phyloP scores from a whole-genome alignment of 2,329 filamentous ascomycete genomes.

The Aspergillus oerlinghausenensis region DNA sequence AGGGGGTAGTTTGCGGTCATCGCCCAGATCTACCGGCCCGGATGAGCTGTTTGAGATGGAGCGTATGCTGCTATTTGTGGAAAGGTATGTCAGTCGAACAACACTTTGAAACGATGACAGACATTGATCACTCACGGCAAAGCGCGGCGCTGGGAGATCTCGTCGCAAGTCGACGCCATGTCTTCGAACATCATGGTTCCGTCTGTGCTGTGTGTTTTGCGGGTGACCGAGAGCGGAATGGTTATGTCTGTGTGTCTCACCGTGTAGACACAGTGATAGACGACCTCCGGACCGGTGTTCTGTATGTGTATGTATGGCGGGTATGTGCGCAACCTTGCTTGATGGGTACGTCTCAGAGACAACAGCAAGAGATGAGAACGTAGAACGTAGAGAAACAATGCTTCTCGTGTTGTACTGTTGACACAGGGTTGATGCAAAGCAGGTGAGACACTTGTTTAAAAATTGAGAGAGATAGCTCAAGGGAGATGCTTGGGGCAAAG shows the following conservation, averaged over 20 bases:
- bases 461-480: background rate
- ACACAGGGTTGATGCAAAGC: background rate
- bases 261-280: background rate
- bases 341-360: slow-evolving; percentile 7
- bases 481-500: slow-evolving; percentile 3
- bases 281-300: background rate
- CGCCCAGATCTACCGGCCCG: slow-evolving; percentile 24
- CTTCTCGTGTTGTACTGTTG: background rate
- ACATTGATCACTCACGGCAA: slow-evolving; percentile 29
- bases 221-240: slow-evolving; percentile 9
- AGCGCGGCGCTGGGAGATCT: slow-evolving; percentile 28
- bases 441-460: background rate
- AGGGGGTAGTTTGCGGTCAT: slow-evolving; percentile 35
- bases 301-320: slow-evolving; percentile 6
- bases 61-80: slow-evolving; percentile 16
- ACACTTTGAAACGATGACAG: background rate
- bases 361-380: background rate
- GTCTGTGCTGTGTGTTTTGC: background rate
- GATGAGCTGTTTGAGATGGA: slow-evolving; percentile 18
- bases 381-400: background rate
- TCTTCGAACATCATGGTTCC: slow-evolving; percentile 27
- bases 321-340: background rate
- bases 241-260: slow-evolving; percentile 4
- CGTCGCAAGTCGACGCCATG: slow-evolving; percentile 25
- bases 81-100: slow-evolving; percentile 1